Evolutionary conservation across 208 protist genomes (phyloP), one percentile per base, ranked within the genome.

Genomic region (Leishmania mexicana): DNA sequence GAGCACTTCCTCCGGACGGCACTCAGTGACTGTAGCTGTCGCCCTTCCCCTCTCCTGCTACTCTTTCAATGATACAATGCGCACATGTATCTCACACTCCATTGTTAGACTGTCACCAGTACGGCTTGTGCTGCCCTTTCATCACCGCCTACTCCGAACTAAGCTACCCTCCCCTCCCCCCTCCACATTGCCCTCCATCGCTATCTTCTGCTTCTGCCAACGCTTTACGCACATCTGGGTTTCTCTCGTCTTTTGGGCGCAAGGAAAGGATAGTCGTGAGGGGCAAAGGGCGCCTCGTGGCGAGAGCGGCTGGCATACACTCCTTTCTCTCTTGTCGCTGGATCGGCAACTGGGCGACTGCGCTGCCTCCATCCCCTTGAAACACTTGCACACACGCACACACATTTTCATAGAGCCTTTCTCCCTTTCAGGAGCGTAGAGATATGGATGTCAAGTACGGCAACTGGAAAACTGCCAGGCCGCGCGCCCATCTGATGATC

Each of bases 401-500:
- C 45, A 51, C 47, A 77, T 28, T 70, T 38, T 71, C 31, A 31
- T 53, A 83, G 2, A 57, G n/a, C 10, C 11, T 40, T 49, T 64
- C 77, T 31, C 47, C 40, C n/a, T 57, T 49, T 53, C 3, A 75
- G 7, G 13, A 76, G 3, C n/a, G 73, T 62, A 42, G 73, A 47
- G 31, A 62, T 10, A 85, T 85, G 81, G 78, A 82, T 42, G 51
- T 82, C 65, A 35, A 58, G 24, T 51, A 47, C 15, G 38, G 70
- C 62, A 67, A 75, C 47, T 90, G 86, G 77, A 42, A 68, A n/a
- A 75, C 79, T 13, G 83, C 86, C n/a, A 79, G 84, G 57, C 94
- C 90, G 45, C 80, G 85, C 31, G 67, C 90, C 60, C 85, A 87
- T 40, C 79, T 96, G 64, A 58, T 95, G 31, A 45, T 95, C 4